Percentiles rank a stretch among this genome's conserved stretches.
These are phyloP conservation scores for Podila clonocystis DNA, from an alignment of 192 early-diverging fungal species.

Conservation along the genomic window DNA sequence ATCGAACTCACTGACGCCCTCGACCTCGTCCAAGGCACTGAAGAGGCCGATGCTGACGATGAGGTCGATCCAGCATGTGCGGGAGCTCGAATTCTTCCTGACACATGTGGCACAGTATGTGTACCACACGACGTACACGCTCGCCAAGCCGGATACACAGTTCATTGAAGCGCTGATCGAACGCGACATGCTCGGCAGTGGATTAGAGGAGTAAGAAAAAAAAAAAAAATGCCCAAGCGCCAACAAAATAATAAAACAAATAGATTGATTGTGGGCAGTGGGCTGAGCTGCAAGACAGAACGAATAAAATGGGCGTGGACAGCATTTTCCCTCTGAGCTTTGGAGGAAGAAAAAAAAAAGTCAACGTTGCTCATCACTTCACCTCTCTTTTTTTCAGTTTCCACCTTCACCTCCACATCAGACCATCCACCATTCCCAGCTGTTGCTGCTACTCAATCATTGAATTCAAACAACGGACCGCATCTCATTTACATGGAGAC, in stretches of 20 bases:
- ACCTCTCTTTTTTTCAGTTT: no score
- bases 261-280: no score
- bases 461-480: not conserved
- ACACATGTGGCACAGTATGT: slow-evolving; percentile 77
- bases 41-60: slow-evolving; percentile 84
- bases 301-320: no score
- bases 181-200: slow-evolving; percentile 61
- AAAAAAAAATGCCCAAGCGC: not conserved
- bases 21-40: slow-evolving; percentile 34
- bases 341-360: no score
- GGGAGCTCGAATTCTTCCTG: slow-evolving; percentile 83
- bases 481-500: not conserved
- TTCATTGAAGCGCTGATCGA: slow-evolving; percentile 83
- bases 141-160: slow-evolving; percentile 76
- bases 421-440: no score
- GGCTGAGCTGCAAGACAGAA: no score
- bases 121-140: slow-evolving; percentile 77
- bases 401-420: no score
- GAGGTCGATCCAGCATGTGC: slow-evolving; percentile 69
- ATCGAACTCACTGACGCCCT: not conserved
- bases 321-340: no score
- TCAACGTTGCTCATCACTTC: no score
- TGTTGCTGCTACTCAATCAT: no score
- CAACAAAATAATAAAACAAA: no score
- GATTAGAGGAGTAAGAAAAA: not conserved